phyloP scores from a whole-genome alignment of 257 asterid genomes.

The Echium plantagineum region DNA sequence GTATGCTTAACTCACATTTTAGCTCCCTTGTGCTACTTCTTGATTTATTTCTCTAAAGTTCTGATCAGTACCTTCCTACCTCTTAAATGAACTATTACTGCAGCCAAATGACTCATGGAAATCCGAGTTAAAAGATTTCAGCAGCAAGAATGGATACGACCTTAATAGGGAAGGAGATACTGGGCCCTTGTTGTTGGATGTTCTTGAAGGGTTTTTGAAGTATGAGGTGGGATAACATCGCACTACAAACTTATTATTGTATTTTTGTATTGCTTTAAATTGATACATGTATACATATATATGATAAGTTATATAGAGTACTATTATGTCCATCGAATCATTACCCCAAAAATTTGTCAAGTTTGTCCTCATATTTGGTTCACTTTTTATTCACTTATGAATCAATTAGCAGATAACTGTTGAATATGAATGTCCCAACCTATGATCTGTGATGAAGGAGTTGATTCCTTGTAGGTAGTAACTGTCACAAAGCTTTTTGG shows the following conservation, averaged over 20 bases:
- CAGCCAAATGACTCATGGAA: slow-evolving; percentile 94
- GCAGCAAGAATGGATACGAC: slow-evolving; percentile 90
- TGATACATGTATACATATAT: not conserved
- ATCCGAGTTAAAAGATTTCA: slow-evolving; percentile 80
- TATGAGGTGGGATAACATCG: slow-evolving; percentile 56
- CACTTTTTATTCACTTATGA: not conserved
- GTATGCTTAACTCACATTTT: not conserved
- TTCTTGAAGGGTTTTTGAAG: slow-evolving; percentile 95
- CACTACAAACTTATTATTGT: not conserved
- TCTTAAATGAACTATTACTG: slow-evolving; percentile 9
- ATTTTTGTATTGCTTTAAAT: not conserved
- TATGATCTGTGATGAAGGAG: not conserved
- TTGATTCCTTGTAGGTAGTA: not conserved
- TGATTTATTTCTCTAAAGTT: not conserved
- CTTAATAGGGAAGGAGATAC: slow-evolving; percentile 79
- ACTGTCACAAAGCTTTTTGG: not conserved
- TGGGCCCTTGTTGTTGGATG: slow-evolving; percentile 93
- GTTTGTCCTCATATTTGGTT: not conserved
- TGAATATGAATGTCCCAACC: not conserved
- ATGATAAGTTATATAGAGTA: not conserved
- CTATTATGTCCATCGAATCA: not conserved
- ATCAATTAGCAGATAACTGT: not conserved
- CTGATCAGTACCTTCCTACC: not conserved
- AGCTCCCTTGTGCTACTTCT: not conserved
- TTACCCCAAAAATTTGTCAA: not conserved